These are phyloP conservation scores for Cladosporium sp. DNA, from an alignment of 2,329 filamentous ascomycete genomes.

Conservation along the genomic window DNA sequence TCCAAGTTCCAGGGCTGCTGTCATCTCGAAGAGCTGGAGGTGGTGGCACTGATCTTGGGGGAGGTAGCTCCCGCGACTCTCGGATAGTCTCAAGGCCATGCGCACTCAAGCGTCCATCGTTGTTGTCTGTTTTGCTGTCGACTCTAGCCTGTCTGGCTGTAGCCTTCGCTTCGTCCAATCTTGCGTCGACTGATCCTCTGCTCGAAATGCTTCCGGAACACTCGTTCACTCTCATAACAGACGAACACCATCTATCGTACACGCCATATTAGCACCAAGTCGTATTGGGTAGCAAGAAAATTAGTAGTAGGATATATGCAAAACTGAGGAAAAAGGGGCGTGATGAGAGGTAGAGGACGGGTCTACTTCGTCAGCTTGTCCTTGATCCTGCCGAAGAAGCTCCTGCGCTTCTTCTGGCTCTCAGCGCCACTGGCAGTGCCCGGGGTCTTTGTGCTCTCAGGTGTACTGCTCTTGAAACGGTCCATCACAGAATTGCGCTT, in stretches of 20 bases:
- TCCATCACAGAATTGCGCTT: slow-evolving; percentile 28
- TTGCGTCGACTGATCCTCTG: neutral
- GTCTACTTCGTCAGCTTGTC: slow-evolving; percentile 37
- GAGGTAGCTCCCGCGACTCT: no score
- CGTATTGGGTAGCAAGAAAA: neutral
- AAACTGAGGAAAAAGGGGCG: neutral
- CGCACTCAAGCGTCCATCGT: no score
- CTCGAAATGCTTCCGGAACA: neutral
- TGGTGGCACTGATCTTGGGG: no score
- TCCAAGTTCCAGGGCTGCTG: neutral
- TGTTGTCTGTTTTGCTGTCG: no score
- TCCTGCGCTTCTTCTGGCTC: slow-evolving; percentile 46
- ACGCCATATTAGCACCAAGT: slow-evolving; percentile 4
- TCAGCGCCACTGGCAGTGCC: slow-evolving; percentile 25
- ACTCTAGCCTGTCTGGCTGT: no score
- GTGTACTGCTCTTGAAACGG: slow-evolving; percentile 31
- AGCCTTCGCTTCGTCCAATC: neutral
- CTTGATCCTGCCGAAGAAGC: slow-evolving; percentile 47
- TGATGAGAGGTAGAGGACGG: neutral
- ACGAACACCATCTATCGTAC: slow-evolving; percentile 1
- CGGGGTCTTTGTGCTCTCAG: slow-evolving; percentile 35
- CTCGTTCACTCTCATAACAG: no score
- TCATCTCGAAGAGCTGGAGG: neutral
- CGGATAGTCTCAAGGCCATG: no score
- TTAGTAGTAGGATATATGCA: neutral